phyloP scores from a whole-genome alignment of 192 early-diverging fungal genomes.

The Entomortierella beljakovae region DNA sequence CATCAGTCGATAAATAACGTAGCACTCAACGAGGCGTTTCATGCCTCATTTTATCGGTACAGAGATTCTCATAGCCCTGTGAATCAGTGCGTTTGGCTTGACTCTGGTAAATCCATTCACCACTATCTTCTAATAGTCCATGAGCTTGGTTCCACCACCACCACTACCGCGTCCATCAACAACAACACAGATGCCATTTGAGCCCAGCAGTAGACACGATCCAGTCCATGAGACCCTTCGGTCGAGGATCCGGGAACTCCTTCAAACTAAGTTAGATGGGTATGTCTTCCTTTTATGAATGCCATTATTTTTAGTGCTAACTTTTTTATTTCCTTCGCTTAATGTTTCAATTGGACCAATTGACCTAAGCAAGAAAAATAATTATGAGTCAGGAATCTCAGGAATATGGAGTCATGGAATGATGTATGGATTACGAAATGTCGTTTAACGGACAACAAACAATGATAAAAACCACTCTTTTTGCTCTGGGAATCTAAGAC shows the following conservation, averaged over 20 bases:
- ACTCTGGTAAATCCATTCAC: neutral
- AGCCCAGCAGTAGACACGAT: conserved; percentile 37
- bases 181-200: conserved; percentile 33
- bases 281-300: too few relatives aligned
- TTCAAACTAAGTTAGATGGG: conserved; percentile 40
- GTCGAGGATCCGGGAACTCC: conserved; percentile 26
- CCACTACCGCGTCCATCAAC: too few relatives aligned
- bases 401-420: too few relatives aligned
- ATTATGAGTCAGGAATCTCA: too few relatives aligned
- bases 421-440: too few relatives aligned
- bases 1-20: neutral
- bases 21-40: neutral
- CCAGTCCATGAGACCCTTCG: conserved; percentile 29
- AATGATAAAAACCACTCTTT: too few relatives aligned
- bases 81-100: neutral
- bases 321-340: too few relatives aligned
- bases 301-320: too few relatives aligned
- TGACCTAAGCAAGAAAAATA: too few relatives aligned
- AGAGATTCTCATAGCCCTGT: neutral
- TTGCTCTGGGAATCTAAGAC: too few relatives aligned
- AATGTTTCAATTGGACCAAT: too few relatives aligned
- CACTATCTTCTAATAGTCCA: neutral
- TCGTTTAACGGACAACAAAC: too few relatives aligned
- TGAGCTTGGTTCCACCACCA: conserved; percentile 9
- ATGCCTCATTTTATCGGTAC: conserved; percentile 3